phyloP scores from a whole-genome alignment of 2,329 filamentous ascomycete species.

The Pseudocercospora ulei region DNA sequence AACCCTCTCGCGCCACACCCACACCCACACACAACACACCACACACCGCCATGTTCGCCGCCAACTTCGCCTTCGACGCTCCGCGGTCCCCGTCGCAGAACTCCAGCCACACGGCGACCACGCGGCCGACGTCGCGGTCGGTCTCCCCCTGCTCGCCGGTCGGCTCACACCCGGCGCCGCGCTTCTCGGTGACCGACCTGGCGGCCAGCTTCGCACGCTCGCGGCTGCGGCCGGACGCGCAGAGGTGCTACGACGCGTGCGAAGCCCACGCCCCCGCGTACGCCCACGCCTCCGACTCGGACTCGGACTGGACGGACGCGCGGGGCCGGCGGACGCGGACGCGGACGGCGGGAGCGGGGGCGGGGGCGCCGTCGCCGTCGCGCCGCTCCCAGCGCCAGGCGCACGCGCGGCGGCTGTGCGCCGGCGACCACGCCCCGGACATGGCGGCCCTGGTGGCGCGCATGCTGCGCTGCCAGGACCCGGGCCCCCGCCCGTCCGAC shows the following conservation, averaged over 20 bases:
- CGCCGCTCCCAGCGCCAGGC: constrained; percentile 37
- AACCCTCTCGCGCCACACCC: constrained; percentile 1
- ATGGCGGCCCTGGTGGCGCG: constrained; percentile 38
- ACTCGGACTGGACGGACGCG: too few relatives aligned
- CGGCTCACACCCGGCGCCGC: constrained; percentile 21
- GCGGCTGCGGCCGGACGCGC: constrained; percentile 26
- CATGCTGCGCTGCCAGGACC: constrained; percentile 37
- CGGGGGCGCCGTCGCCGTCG: too few relatives aligned
- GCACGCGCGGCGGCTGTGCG: constrained; percentile 37
- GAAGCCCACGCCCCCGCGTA: constrained; percentile 30
- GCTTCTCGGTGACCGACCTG: constrained; percentile 31
- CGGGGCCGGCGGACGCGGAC: constrained; percentile 13
- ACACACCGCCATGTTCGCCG: constrained; percentile 26
- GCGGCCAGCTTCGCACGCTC: constrained; percentile 28
- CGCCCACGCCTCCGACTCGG: constrained; percentile 30
- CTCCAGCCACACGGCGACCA: constrained; percentile 22
- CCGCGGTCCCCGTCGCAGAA: constrained; percentile 26
- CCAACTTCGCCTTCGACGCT: constrained; percentile 30
- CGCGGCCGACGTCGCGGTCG: constrained; percentile 27
- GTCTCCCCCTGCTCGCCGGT: constrained; percentile 31
- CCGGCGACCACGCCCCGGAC: constrained; percentile 35
- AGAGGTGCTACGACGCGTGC: constrained; percentile 32
- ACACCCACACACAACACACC: background rate
- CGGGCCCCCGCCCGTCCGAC: too few relatives aligned
- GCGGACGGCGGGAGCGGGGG: too few relatives aligned